A percentile compares a stretch with the other conserved stretches of the same genome.
phyloP scores from a whole-genome alignment of 768 basidiomycete species.

The Rhodotorula kratochvilovae region DNA sequence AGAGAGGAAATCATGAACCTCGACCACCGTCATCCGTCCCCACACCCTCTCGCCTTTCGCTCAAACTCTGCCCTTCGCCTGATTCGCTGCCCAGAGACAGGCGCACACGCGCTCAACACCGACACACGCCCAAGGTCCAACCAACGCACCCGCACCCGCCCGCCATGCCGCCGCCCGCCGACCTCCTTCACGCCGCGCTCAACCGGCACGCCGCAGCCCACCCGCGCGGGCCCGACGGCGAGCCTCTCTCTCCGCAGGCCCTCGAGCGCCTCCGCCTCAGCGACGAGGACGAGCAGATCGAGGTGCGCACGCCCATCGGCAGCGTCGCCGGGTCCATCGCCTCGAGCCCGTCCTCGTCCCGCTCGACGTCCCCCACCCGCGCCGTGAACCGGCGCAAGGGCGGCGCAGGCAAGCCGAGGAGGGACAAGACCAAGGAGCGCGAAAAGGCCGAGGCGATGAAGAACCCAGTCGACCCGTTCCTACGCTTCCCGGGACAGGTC shows the following conservation, averaged over 20 bases:
- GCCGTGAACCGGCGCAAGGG: slow-evolving; percentile 12
- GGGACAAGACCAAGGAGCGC: slow-evolving; percentile 40
- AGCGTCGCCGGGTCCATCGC: slow-evolving; percentile 13
- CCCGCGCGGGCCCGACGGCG: background rate
- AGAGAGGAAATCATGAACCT: no score
- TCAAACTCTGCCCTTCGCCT: no score
- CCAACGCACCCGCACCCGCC: background rate
- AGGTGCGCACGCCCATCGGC: slow-evolving; percentile 25
- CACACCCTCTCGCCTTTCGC: no score
- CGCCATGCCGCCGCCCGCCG: slow-evolving; percentile 16
- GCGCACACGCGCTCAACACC: no score
- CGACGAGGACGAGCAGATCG: slow-evolving; percentile 26
- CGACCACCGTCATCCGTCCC: no score
- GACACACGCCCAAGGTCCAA: no score
- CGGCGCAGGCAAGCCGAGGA: slow-evolving; percentile 34
- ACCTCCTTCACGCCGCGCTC: slow-evolving; percentile 27
- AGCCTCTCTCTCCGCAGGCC: slow-evolving; percentile 6
- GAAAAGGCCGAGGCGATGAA: slow-evolving; percentile 30
- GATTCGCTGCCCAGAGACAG: no score
- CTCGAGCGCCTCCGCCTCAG: slow-evolving; percentile 4
- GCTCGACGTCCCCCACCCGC: slow-evolving; percentile 39
- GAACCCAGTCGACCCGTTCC: slow-evolving; percentile 40
- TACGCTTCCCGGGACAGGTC: slow-evolving; percentile 41
- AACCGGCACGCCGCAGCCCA: slow-evolving; percentile 6
- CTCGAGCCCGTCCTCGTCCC: slow-evolving; percentile 19